Evolutionary conservation across 1,139 yeast species (phyloP).

Genomic region (Candida sp.): DNA sequence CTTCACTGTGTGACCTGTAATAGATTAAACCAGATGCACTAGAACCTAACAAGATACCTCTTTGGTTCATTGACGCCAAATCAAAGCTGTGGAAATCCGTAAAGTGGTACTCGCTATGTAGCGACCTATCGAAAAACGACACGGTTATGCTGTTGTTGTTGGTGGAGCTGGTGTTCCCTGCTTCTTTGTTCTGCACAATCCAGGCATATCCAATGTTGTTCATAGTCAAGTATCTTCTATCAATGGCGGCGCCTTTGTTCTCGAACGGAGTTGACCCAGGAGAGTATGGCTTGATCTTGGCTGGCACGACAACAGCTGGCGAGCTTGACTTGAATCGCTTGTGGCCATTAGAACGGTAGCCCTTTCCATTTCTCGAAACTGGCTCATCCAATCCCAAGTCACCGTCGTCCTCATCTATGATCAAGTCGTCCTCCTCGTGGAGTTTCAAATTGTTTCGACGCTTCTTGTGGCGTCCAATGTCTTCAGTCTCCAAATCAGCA

Average conservation of each 20-base stretch:
- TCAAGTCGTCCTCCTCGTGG: conserved; percentile 28
- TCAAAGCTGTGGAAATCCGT: conserved; percentile 76
- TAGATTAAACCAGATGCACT: conserved; percentile 40
- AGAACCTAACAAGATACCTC: conserved; percentile 67
- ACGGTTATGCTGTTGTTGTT: conserved; percentile 74
- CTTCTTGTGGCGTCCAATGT: conserved; percentile 2
- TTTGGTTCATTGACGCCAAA: conserved; percentile 71
- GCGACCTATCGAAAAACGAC: conserved; percentile 81
- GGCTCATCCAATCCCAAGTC: conserved; percentile 19
- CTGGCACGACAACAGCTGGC: background rate
- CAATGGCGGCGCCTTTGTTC: conserved; percentile 19
- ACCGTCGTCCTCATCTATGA: conserved; percentile 21
- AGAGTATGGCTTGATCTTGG: conserved; percentile 47
- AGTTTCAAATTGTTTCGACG: conserved; percentile 16
- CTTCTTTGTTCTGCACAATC: conserved; percentile 57
- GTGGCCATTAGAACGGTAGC: conserved; percentile 15
- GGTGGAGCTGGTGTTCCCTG: conserved; percentile 12
- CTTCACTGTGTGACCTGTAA: conserved; percentile 46
- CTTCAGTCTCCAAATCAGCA: background rate
- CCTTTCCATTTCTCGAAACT: conserved; percentile 17
- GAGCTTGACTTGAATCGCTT: conserved; percentile 7
- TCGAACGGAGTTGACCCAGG: conserved; percentile 85
- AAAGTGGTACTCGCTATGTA: conserved; percentile 86
- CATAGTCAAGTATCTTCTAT: conserved; percentile 80
- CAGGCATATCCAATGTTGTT: conserved; percentile 84